Conservation (phyloP, 2,329 filamentous ascomycete species). For the Plectosphaerella cucumerina region DNA sequence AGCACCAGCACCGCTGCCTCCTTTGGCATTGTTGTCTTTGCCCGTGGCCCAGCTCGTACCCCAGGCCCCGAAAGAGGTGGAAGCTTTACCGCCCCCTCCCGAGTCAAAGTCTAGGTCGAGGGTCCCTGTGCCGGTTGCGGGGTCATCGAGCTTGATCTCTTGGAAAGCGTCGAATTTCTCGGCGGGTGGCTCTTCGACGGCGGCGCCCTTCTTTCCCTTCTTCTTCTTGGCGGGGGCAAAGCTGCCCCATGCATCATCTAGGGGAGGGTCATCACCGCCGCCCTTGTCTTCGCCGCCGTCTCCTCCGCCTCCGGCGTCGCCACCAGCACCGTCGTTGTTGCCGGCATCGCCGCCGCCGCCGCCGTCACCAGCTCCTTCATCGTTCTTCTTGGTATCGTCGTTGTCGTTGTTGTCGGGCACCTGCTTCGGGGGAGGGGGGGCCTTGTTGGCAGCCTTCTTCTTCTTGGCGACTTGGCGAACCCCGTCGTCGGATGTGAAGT, state of each 20-base stretch:
- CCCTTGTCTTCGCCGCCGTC: conserved; percentile 27
- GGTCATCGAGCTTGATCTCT: conserved; percentile 63
- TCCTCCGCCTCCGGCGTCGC: conserved; percentile 22
- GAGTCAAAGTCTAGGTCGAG: conserved; percentile 51
- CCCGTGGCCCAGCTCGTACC: conserved; percentile 56
- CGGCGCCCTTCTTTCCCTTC: conserved; percentile 43
- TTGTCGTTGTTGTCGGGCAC: conserved; percentile 39
- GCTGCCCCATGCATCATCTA: conserved; percentile 47
- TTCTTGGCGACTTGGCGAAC: conserved; percentile 52
- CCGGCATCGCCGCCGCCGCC: conserved; percentile 21
- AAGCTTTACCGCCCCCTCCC: conserved; percentile 35
- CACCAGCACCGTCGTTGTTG: conserved; percentile 28
- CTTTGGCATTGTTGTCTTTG: conserved; percentile 14
- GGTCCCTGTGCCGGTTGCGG: conserved; percentile 38
- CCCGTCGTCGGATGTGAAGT: conserved; percentile 52
- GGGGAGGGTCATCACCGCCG: conserved; percentile 32
- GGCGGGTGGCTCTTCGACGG: conserved; percentile 26
- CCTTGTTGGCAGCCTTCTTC: conserved; percentile 50
- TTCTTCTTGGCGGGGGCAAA: conserved; percentile 52
- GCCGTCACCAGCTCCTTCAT: conserved; percentile 27
- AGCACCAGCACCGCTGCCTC: no score
- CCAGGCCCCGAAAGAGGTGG: conserved; percentile 50
- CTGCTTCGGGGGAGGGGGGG: conserved; percentile 23
- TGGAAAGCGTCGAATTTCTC: conserved; percentile 46
- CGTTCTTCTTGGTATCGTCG: conserved; percentile 31